A percentile compares a stretch with the other conserved stretches of the same genome.
phyloP scores from a whole-genome alignment of 2,329 filamentous ascomycete species.

The Epichloe glyceriae region DNA sequence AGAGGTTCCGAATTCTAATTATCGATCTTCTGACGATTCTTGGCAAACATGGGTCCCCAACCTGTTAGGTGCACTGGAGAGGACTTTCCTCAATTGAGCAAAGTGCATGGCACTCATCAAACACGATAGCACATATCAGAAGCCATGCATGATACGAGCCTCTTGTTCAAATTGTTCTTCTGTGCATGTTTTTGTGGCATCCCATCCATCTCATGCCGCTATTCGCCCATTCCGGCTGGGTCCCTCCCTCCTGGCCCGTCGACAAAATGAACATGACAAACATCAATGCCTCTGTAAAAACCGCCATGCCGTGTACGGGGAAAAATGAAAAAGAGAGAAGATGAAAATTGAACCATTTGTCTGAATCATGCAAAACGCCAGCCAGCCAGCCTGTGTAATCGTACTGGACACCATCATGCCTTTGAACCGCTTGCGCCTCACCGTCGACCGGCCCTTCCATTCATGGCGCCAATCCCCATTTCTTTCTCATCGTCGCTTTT shows the following conservation, averaged over 20 bases:
- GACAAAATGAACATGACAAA: neutral
- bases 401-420: conserved; percentile 2
- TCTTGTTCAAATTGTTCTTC: neutral
- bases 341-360: neutral
- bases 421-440: conserved; percentile 1
- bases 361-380: conserved; percentile 6
- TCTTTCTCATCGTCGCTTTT: neutral
- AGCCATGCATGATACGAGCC: neutral
- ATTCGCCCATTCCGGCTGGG: neutral
- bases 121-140: too few species aligned
- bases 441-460: neutral
- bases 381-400: neutral
- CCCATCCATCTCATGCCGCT: conserved; percentile 10
- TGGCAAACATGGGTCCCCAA: too few species aligned
- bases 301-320: conserved; percentile 4
- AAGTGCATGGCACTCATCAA: too few species aligned
- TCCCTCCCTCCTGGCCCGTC: conserved; percentile 3
- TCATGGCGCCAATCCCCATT: neutral
- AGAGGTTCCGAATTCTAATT: too few species aligned
- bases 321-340: neutral
- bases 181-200: neutral
- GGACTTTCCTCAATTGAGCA: too few species aligned
- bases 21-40: too few species aligned
- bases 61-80: too few species aligned
- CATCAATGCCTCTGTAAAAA: conserved; percentile 2